Conservation (phyloP, 2,329 filamentous ascomycete genomes). For the Alternaria sp. region DNA sequence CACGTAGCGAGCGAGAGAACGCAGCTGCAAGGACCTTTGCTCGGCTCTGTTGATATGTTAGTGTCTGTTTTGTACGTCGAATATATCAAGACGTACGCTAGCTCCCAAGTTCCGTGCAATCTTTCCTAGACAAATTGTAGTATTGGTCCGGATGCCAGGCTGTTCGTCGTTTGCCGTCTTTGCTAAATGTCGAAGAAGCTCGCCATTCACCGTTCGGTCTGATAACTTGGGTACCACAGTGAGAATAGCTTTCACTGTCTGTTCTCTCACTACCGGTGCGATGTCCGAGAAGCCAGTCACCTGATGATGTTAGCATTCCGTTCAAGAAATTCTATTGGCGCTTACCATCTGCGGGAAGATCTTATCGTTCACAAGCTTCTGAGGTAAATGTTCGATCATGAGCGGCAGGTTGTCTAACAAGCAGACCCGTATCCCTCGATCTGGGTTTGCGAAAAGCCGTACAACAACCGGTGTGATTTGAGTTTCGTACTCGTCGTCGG, state of each 20-base stretch:
- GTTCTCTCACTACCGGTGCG: constrained; percentile 89
- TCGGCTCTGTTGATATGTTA: constrained; percentile 63
- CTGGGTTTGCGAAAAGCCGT: constrained; percentile 86
- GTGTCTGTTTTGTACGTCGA: background rate
- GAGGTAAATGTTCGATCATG: constrained; percentile 89
- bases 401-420: constrained; percentile 84
- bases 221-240: constrained; percentile 87
- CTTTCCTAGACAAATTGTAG: constrained; percentile 95
- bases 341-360: constrained; percentile 91
- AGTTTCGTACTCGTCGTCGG: constrained; percentile 86
- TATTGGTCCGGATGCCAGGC: constrained; percentile 95
- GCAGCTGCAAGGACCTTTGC: constrained; percentile 92
- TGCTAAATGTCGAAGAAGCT: constrained; percentile 86
- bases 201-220: constrained; percentile 91
- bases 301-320: constrained; percentile 54
- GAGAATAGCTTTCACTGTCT: constrained; percentile 93
- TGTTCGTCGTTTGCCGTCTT: constrained; percentile 98
- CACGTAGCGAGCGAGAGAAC: constrained; percentile 85
- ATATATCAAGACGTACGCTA: constrained; percentile 49
- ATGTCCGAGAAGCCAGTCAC: constrained; percentile 94
- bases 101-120: constrained; percentile 88
- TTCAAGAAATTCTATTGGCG: too few relatives aligned
- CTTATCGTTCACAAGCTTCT: constrained; percentile 92
- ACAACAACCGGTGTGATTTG: constrained; percentile 86
- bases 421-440: constrained; percentile 89